Evolutionary conservation across 2,329 filamentous ascomycete species (phyloP).

Genomic region (Pyrenophora tritici-repentis): DNA sequence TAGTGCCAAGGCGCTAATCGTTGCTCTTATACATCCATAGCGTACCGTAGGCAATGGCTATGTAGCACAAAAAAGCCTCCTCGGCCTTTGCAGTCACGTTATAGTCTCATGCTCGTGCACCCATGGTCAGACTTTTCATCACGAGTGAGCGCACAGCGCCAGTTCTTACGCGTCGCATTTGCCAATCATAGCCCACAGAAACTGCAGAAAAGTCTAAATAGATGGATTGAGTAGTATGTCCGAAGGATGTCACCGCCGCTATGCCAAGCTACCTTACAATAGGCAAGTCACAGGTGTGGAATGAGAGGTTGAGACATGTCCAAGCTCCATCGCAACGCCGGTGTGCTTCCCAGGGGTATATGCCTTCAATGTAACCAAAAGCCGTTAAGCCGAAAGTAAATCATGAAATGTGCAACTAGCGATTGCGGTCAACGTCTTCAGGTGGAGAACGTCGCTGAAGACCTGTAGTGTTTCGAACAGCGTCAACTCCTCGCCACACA

Average conservation of each 20-base stretch:
- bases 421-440: conserved; percentile 43
- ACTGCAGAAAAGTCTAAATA: neutral
- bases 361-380: conserved; percentile 22
- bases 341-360: conserved; percentile 21
- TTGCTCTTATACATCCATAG: neutral
- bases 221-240: conserved; percentile 1
- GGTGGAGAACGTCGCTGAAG: conserved; percentile 35
- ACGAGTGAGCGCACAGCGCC: neutral
- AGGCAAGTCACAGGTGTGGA: neutral
- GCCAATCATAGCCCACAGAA: neutral
- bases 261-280: neutral
- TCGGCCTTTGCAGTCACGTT: neutral
- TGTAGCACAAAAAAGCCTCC: neutral
- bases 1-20: conserved; percentile 1
- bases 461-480: conserved; percentile 36
- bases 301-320: neutral
- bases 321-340: conserved; percentile 15
- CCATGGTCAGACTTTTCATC: neutral
- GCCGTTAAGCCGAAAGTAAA: conserved; percentile 8
- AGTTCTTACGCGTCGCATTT: neutral
- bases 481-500: conserved; percentile 45
- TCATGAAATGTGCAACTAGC: conserved; percentile 21
- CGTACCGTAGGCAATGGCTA: neutral
- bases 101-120: neutral
- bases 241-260: neutral